These are phyloP conservation scores for Petrea volubilis DNA, from an alignment of 257 asterid genomes.

Conservation along the genomic window DNA sequence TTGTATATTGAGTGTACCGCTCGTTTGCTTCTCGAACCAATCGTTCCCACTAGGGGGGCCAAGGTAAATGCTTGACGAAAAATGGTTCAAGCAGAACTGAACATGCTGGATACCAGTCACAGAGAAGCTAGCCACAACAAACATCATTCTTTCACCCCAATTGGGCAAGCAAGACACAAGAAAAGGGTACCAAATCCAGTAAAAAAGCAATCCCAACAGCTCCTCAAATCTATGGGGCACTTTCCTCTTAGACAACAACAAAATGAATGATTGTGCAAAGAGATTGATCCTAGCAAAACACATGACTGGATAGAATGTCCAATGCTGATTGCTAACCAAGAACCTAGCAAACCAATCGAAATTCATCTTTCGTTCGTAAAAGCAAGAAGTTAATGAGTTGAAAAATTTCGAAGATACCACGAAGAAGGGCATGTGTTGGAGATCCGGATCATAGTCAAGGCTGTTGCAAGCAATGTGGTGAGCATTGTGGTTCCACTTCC, in stretches of 20 bases:
- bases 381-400: conserved; percentile 56
- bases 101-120: conserved; percentile 79
- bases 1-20: conserved; percentile 55
- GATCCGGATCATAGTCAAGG: conserved; percentile 86
- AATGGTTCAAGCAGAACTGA: conserved; percentile 81
- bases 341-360: conserved; percentile 62
- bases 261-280: conserved; percentile 61
- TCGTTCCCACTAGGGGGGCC: conserved; percentile 76
- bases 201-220: conserved; percentile 60
- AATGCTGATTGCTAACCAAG: conserved; percentile 73
- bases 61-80: conserved; percentile 60
- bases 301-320: conserved; percentile 86
- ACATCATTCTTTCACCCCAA: conserved; percentile 59
- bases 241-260: conserved; percentile 48
- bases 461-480: conserved; percentile 91
- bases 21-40: conserved; percentile 90
- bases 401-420: conserved; percentile 76
- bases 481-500: conserved; percentile 89
- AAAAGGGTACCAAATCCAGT: conserved; percentile 88
- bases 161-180: conserved; percentile 69
- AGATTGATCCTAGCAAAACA: conserved; percentile 72
- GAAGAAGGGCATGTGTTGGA: conserved; percentile 78
- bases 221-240: conserved; percentile 58
- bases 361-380: conserved; percentile 49
- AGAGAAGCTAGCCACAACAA: conserved; percentile 54